Conservation (phyloP, 1,139 yeast species). For the Hanseniaspora uvarum region DNA sequence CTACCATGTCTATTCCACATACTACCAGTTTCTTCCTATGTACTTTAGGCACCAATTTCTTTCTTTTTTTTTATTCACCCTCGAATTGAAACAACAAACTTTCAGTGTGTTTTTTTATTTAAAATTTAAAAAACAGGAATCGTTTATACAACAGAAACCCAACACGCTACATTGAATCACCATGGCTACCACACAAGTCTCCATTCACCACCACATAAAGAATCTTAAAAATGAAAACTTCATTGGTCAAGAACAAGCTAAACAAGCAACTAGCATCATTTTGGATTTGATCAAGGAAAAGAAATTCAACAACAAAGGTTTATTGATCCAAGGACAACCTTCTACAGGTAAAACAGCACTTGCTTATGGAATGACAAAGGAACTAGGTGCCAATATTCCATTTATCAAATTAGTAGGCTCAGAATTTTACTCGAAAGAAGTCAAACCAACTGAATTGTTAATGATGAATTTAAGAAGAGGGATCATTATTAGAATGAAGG, state of each 20-base stretch:
- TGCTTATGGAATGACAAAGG: conserved; percentile 92
- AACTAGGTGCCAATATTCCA: conserved; percentile 95
- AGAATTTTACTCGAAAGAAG: conserved; percentile 92
- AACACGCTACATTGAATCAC: too few relatives aligned
- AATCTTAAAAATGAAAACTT: conserved; percentile 32
- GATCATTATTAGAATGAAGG: conserved; percentile 89
- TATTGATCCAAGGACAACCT: conserved; percentile 90
- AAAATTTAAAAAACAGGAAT: background rate
- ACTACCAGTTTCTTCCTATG: too few relatives aligned
- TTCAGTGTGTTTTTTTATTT: too few relatives aligned
- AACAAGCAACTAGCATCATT: conserved; percentile 94
- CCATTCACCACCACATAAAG: conserved; percentile 15
- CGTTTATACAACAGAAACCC: background rate
- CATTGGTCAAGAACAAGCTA: conserved; percentile 87
- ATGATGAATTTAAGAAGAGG: conserved; percentile 98
- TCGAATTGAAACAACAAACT: too few relatives aligned
- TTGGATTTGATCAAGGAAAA: conserved; percentile 89
- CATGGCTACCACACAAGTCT: conserved; percentile 15
- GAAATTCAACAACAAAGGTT: conserved; percentile 94
- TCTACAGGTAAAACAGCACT: conserved; percentile 97
- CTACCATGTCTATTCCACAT: too few relatives aligned
- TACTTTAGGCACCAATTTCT: too few relatives aligned
- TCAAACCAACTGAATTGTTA: conserved; percentile 88
- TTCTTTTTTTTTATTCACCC: too few relatives aligned
- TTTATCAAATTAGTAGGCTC: conserved; percentile 96